Base-by-base conservation (phyloP, 129 eudicot species). In the Flaveria sonorensis region DNA sequence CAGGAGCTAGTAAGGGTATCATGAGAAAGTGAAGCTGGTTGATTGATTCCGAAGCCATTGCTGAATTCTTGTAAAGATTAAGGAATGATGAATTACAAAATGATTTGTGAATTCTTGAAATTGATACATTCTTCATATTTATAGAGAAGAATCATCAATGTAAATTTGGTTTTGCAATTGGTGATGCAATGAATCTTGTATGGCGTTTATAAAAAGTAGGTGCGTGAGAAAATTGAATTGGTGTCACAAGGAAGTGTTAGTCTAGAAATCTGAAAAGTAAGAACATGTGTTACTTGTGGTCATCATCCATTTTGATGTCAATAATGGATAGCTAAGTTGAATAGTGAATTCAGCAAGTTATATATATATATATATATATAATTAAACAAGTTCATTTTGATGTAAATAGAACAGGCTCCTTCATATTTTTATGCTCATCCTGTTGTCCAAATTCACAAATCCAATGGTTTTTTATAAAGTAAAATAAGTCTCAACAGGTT, bases 1-100 rank as follows among this genome's bases (percentile, higher is more conserved):
- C 89, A 6, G 83, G 90, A 26, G 83, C 72, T 83, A 89, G 67
- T 24, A 86, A 70, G 65, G 87, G 89, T 23, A 89, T 53, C 77
- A 84, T 23, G 36, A 89, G 72, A 40, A 86, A 73, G 73, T 89
- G 86, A 64, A 81, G 87, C 39, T 87, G 72, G 80, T 74, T 42
- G 46, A 19, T 8, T 21, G 75, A 36, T 66, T 73, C 39, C 3
- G 75, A 72, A 23, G 78, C 83, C 83, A 79, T 79, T 52, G 40
- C 3, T 6, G 7, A 36, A 36, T 36, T 36, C 40, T 36, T 36
- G 40, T 36, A 36, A 36, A 36, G 6, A 36, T 36, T 36, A 36
- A 36, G 40, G 7, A 36, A 36, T 36, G 43, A 10, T 16, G 48
- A 20, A 47, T 50, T 48, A 39, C 18, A 13, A 5, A 12, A 20